phyloP scores from a whole-genome alignment of 306 rosid genomes.

The Vigna trinervia region DNA sequence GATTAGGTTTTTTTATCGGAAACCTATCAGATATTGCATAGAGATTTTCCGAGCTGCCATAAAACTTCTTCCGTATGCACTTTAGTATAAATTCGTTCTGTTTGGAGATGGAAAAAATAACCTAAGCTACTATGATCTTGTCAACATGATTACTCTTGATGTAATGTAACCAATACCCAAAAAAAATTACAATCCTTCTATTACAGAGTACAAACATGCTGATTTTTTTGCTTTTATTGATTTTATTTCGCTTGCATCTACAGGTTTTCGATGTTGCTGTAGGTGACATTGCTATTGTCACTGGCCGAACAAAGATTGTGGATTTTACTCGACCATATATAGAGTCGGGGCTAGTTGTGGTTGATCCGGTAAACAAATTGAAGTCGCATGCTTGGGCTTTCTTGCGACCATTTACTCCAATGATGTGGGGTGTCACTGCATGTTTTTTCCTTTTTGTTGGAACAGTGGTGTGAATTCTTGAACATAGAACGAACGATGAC shows the following conservation, averaged over 20 bases:
- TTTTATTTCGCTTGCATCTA: constrained; percentile 15
- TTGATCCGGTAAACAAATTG: constrained; percentile 58
- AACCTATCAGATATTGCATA: constrained; percentile 77
- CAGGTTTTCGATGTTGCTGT: constrained; percentile 78
- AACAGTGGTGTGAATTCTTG: constrained; percentile 79
- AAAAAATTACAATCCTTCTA: not conserved
- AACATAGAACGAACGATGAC: constrained; percentile 76
- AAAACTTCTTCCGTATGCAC: constrained; percentile 70
- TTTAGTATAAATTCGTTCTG: constrained; percentile 57
- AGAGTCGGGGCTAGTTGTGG: constrained; percentile 86
- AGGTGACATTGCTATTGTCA: constrained; percentile 80
- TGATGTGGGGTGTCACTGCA: constrained; percentile 76
- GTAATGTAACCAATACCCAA: constrained; percentile 61
- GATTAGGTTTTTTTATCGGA: too few species aligned
- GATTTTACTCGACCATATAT: constrained; percentile 86
- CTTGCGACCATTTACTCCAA: constrained; percentile 66
- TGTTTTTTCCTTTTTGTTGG: constrained; percentile 66
- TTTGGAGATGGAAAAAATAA: constrained; percentile 68
- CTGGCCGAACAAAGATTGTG: constrained; percentile 70
- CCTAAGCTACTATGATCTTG: constrained; percentile 66
- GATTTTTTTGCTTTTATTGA: constrained; percentile 25
- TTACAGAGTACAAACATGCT: not conserved
- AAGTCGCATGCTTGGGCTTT: constrained; percentile 76
- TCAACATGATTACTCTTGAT: constrained; percentile 60
- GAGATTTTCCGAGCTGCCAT: constrained; percentile 78